A percentile compares a stretch with the other conserved stretches of the same genome.
phyloP scores from a whole-genome alignment of 2,329 filamentous ascomycete species.

The Didymella segeticola region DNA sequence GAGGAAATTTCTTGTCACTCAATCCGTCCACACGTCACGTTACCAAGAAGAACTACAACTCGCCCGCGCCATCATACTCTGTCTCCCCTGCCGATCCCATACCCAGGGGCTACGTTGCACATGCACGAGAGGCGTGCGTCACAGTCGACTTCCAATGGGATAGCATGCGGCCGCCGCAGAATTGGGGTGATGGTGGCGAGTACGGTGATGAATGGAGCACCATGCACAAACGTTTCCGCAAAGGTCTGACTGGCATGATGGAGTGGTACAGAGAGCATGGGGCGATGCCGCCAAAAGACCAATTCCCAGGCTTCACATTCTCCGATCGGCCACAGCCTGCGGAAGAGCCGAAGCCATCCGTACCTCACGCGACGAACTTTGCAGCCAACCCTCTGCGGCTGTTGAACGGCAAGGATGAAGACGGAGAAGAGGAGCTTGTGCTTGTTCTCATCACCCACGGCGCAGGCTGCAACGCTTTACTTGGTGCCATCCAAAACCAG shows the following conservation, averaged over 20 bases:
- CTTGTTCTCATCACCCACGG: slow-evolving; percentile 91
- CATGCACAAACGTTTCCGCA: slow-evolving; percentile 91
- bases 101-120: slow-evolving; percentile 84
- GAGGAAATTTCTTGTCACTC: slow-evolving; percentile 25
- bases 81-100: slow-evolving; percentile 82
- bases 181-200: slow-evolving; percentile 87
- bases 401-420: slow-evolving; percentile 48
- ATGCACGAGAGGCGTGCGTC: slow-evolving; percentile 85
- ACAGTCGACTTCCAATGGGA: slow-evolving; percentile 97
- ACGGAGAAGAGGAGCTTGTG: slow-evolving; percentile 71
- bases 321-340: slow-evolving; percentile 33
- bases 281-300: slow-evolving; percentile 42
- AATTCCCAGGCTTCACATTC: slow-evolving; percentile 42
- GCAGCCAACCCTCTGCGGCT: slow-evolving; percentile 40
- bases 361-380: slow-evolving; percentile 24
- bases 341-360: slow-evolving; percentile 17
- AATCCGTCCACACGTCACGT: slow-evolving; percentile 27
- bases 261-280: slow-evolving; percentile 76
- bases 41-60: slow-evolving; percentile 63
- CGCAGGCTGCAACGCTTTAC: slow-evolving; percentile 93
- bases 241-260: slow-evolving; percentile 78
- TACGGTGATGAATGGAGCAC: slow-evolving; percentile 94
- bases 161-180: slow-evolving; percentile 77
- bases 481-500: slow-evolving; percentile 89
- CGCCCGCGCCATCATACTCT: slow-evolving; percentile 82